These are phyloP conservation scores for Areca catechu DNA, from an alignment of 176 grass and related monocot genomes.

Conservation along the genomic window DNA sequence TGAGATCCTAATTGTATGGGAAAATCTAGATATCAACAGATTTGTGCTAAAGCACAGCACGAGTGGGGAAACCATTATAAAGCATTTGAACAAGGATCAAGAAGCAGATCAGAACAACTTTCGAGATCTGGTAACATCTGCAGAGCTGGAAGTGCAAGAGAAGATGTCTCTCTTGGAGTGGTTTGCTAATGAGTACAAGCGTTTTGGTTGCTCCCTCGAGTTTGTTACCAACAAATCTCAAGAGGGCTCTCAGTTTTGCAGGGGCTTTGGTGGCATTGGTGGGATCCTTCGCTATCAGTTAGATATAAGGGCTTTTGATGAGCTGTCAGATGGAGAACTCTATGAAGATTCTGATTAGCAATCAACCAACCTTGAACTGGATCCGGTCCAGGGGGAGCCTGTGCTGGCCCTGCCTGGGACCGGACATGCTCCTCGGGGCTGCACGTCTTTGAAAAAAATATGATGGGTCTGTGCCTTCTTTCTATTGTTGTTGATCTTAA, in stretches of 20 bases:
- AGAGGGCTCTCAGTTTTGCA: constrained; percentile 25
- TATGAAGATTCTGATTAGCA: constrained; percentile 33
- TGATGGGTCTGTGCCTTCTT: constrained; percentile 5
- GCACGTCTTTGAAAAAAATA: constrained; percentile 15
- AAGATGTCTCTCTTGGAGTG: constrained; percentile 20
- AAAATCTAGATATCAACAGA: constrained; percentile 22
- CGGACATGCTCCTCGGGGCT: constrained; percentile 10
- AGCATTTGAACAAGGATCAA: constrained; percentile 22
- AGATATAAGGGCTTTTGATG: constrained; percentile 22
- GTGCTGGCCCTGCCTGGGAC: constrained; percentile 5
- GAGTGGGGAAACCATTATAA: constrained; percentile 4
- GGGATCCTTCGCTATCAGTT: constrained; percentile 27
- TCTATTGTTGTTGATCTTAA: no score
- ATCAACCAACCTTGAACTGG: constrained; percentile 17
- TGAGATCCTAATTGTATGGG: constrained; percentile 25
- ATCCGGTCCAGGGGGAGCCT: constrained; percentile 27
- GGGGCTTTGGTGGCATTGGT: constrained; percentile 28
- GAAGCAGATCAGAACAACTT: constrained; percentile 26
- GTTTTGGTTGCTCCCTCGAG: constrained; percentile 26
- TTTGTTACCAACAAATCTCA: constrained; percentile 22
- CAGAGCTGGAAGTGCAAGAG: constrained; percentile 8
- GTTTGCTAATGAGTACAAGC: constrained; percentile 19
- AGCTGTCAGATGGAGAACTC: constrained; percentile 17
- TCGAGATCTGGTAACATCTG: constrained; percentile 13
- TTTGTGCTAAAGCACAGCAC: constrained; percentile 16